A percentile compares a stretch with the other conserved stretches of the same genome.
These are phyloP conservation scores for Pseudogymnoascus sp. DNA, from an alignment of 2,329 filamentous ascomycete species.

Conservation along the genomic window DNA sequence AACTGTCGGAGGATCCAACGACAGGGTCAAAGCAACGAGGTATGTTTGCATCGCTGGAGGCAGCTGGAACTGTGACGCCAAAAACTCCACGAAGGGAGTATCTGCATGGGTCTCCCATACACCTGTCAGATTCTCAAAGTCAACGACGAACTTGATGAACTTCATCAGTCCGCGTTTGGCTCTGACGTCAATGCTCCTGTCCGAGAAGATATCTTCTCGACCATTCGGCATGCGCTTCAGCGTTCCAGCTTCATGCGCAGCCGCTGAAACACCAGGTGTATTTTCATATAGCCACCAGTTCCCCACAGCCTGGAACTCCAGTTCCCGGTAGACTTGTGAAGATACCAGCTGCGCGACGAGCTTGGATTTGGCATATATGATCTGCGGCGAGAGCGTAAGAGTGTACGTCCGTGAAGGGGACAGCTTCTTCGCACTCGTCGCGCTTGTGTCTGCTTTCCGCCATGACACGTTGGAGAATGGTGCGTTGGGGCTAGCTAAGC, in stretches of 20 bases:
- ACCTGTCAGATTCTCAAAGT: slow-evolving; percentile 54
- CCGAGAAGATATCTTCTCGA: slow-evolving; percentile 83
- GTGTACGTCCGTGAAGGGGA: slow-evolving; percentile 67
- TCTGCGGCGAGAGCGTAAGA: slow-evolving; percentile 72
- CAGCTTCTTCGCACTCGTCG: slow-evolving; percentile 37
- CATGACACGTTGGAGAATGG: slow-evolving; percentile 24
- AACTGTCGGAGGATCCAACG: slow-evolving; percentile 45
- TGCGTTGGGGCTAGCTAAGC: slow-evolving; percentile 13
- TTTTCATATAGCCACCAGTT: slow-evolving; percentile 71
- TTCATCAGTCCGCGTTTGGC: slow-evolving; percentile 87
- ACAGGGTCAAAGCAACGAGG: slow-evolving; percentile 64
- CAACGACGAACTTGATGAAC: slow-evolving; percentile 78
- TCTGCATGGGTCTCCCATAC: slow-evolving; percentile 51
- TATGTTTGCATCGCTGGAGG: slow-evolving; percentile 59
- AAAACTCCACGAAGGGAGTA: slow-evolving; percentile 49
- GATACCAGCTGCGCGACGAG: slow-evolving; percentile 77
- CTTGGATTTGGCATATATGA: slow-evolving; percentile 75
- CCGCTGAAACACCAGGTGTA: slow-evolving; percentile 4
- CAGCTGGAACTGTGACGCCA: slow-evolving; percentile 55
- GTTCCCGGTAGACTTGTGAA: slow-evolving; percentile 76
- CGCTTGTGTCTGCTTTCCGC: slow-evolving; percentile 20
- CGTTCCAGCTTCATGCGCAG: slow-evolving; percentile 21
- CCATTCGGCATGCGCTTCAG: slow-evolving; percentile 75
- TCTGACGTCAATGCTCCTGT: slow-evolving; percentile 64
- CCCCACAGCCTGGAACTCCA: slow-evolving; percentile 89